A percentile compares a stretch with the other conserved stretches of the same genome.
These are phyloP conservation scores for Amanita rubescens DNA, from an alignment of 768 basidiomycete genomes.

Conservation along the genomic window DNA sequence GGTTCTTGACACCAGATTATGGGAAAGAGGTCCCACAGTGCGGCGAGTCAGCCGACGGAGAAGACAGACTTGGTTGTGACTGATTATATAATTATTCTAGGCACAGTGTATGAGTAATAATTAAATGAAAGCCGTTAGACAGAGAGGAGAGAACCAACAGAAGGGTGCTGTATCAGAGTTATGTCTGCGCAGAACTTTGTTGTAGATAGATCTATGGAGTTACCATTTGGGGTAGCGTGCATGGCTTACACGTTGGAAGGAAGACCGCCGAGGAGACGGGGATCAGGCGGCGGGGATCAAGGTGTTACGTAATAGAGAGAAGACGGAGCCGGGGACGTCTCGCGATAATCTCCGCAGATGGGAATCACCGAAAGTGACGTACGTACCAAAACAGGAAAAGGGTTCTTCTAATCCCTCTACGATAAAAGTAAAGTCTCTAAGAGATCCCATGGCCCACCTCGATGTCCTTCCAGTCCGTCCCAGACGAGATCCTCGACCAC, in stretches of 20 bases:
- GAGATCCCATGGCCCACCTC: not conserved
- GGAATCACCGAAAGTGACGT: slow-evolving; percentile 9
- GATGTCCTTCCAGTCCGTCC: slow-evolving; percentile 22
- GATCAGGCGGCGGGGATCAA: slow-evolving; percentile 9
- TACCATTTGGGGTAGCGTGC: not conserved
- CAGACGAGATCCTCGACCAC: slow-evolving; percentile 39
- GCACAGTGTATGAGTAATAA: too few species aligned
- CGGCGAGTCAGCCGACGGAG: too few species aligned
- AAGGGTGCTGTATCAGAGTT: too few species aligned
- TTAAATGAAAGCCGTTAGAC: too few species aligned
- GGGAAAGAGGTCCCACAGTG: too few species aligned
- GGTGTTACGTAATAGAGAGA: slow-evolving; percentile 2
- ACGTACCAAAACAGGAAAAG: not conserved
- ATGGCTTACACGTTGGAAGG: too few species aligned
- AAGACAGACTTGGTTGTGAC: too few species aligned
- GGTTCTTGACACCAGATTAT: too few species aligned
- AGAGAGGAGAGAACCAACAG: too few species aligned
- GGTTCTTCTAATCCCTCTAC: not conserved
- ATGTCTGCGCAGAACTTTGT: too few species aligned
- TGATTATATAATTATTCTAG: too few species aligned
- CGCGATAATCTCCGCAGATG: slow-evolving; percentile 9
- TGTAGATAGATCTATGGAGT: not conserved
- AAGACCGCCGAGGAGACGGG: not conserved
- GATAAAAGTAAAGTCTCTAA: slow-evolving; percentile 4
- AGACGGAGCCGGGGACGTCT: slow-evolving; percentile 3